These are phyloP conservation scores for Ambrosia hybrid DNA, from an alignment of 140 eudicot species.

Conservation along the genomic window DNA sequence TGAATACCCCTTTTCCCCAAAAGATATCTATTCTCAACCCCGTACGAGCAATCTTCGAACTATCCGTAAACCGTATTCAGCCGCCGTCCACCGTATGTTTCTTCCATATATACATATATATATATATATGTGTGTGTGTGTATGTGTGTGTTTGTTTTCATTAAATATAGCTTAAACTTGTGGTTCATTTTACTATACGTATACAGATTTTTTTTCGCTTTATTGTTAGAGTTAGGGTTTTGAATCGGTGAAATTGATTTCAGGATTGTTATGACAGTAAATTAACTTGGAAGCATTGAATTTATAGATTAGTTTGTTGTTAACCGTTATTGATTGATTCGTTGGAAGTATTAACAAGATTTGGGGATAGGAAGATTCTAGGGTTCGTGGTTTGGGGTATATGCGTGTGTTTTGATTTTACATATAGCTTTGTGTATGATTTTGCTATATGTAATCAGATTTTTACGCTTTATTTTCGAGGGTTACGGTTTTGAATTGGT, in stretches of 20 bases:
- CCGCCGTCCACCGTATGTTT: constrained; percentile 38
- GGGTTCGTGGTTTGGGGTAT: constrained; percentile 38
- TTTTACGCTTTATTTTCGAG: constrained; percentile 20
- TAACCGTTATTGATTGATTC: constrained; percentile 4
- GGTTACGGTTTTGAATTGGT: constrained; percentile 23
- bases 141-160: constrained; percentile 1
- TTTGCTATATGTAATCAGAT: constrained; percentile 1
- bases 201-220: constrained; percentile 7
- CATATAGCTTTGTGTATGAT: constrained; percentile 6
- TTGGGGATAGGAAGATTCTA: constrained; percentile 19
- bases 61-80: constrained; percentile 20
- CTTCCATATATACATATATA: neutral
- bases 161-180: constrained; percentile 8
- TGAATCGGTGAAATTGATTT: constrained; percentile 12
- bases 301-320: constrained; percentile 1
- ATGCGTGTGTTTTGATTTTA: constrained; percentile 7
- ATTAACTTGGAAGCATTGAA: neutral
- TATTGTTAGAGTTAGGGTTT: constrained; percentile 29
- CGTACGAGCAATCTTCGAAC: constrained; percentile 11
- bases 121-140: too few species aligned
- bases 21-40: constrained; percentile 13
- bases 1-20: constrained; percentile 10
- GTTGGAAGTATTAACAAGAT: constrained; percentile 27
- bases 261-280: neutral
- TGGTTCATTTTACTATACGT: neutral